Evolutionary conservation across 495 filamentous ascomycete genomes (phyloP).

Genomic region (Copromyces sp.): DNA sequence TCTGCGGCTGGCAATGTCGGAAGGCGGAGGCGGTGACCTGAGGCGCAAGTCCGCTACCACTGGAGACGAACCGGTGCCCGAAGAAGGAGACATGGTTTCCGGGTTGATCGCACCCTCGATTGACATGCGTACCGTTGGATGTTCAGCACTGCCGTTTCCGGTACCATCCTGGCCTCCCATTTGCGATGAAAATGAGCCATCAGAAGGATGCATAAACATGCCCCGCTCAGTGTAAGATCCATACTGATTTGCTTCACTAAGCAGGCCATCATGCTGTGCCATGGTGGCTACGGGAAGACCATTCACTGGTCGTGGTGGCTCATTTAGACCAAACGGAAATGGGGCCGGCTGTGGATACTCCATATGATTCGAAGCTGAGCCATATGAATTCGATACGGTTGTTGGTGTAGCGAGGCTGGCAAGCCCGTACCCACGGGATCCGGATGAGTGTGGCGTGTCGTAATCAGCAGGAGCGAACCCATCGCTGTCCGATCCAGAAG

Average conservation of each 20-base stretch:
- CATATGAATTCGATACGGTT: conserved; percentile 5
- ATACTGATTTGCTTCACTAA: conserved; percentile 5
- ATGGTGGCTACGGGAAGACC: conserved; percentile 4
- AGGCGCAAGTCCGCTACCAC: conserved; percentile 20
- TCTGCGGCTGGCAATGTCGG: conserved; percentile 37
- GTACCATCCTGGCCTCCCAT: conserved; percentile 8
- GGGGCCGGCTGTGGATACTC: conserved; percentile 9
- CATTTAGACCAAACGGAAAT: conserved; percentile 8
- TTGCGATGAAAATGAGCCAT: conserved; percentile 15
- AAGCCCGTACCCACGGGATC: not conserved
- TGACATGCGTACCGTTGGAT: conserved; percentile 6
- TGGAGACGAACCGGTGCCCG: conserved; percentile 19
- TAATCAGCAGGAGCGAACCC: conserved; percentile 10
- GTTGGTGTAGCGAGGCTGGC: not conserved
- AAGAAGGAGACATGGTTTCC: conserved; percentile 19
- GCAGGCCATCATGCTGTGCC: conserved; percentile 4
- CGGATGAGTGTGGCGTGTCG: conserved; percentile 2
- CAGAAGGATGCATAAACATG: conserved; percentile 13
- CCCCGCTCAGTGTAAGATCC: conserved; percentile 12
- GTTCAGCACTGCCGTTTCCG: not conserved
- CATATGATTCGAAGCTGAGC: conserved; percentile 1
- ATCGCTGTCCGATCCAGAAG: conserved; percentile 12
- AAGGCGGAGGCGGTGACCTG: conserved; percentile 36
- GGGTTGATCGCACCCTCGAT: conserved; percentile 11
- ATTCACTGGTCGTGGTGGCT: not conserved